These are phyloP conservation scores for Amaranthus cruentus DNA, from an alignment of 148 eudicot species.

Conservation along the genomic window DNA sequence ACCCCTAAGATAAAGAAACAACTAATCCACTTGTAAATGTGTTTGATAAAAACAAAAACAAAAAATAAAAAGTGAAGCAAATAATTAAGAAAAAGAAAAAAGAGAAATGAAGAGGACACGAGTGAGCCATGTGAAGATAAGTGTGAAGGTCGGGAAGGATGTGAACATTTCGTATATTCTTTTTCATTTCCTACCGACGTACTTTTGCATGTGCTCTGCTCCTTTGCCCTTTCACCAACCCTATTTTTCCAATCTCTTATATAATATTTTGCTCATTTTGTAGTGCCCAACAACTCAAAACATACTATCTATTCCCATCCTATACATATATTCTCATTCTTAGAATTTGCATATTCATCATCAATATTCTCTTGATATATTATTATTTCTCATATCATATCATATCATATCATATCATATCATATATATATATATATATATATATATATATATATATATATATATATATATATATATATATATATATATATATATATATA, in stretches of 20 bases:
- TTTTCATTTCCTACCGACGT: neutral
- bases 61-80: neutral
- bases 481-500: no score
- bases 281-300: neutral
- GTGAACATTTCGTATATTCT: constrained; percentile 12
- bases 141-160: constrained; percentile 23
- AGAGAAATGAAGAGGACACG: neutral
- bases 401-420: no score
- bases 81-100: neutral
- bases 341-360: no score
- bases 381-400: no score
- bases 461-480: no score
- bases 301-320: neutral
- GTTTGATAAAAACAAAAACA: no score
- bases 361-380: no score
- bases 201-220: constrained; percentile 23
- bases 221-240: constrained; percentile 9
- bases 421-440: no score
- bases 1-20: no score
- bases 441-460: no score
- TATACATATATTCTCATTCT: no score
- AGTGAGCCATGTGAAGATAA: constrained; percentile 21
- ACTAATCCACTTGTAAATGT: no score
- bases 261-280: neutral
- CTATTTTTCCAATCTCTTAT: neutral